phyloP scores from a whole-genome alignment of 2,329 filamentous ascomycete genomes.

The Immersiporthe knoxdaviesiana region DNA sequence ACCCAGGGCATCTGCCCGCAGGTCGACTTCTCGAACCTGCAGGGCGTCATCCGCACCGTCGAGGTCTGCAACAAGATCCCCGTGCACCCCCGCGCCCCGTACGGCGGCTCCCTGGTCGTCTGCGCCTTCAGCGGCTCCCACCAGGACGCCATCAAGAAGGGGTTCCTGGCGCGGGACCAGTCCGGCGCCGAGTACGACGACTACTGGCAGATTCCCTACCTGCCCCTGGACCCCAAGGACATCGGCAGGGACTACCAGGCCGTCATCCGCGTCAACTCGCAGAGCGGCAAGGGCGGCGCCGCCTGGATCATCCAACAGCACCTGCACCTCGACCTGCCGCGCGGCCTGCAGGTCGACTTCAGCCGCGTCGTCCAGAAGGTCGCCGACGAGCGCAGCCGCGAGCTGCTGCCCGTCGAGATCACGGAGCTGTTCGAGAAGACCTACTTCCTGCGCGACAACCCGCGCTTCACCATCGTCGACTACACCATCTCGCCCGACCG shows the following conservation, averaged over 20 bases:
- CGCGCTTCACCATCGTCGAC: slow-evolving; percentile 84
- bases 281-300: slow-evolving; percentile 91
- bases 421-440: slow-evolving; percentile 84
- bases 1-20: slow-evolving; percentile 86
- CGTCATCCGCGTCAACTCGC: slow-evolving; percentile 96
- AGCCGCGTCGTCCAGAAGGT: slow-evolving; percentile 81
- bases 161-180: slow-evolving; percentile 72
- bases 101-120: slow-evolving; percentile 88
- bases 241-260: slow-evolving; percentile 98
- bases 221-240: slow-evolving; percentile 89
- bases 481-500: slow-evolving; percentile 90
- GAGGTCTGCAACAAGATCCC: slow-evolving; percentile 95
- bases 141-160: slow-evolving; percentile 96
- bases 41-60: slow-evolving; percentile 82
- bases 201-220: slow-evolving; percentile 84
- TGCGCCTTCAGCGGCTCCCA: slow-evolving; percentile 91
- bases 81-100: slow-evolving; percentile 85
- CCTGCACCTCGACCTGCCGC: slow-evolving; percentile 88
- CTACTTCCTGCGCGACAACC: slow-evolving; percentile 83
- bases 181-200: slow-evolving; percentile 63
- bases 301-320: slow-evolving; percentile 92
- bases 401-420: slow-evolving; percentile 84
- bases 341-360: slow-evolving; percentile 90
- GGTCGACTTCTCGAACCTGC: slow-evolving; percentile 90
- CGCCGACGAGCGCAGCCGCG: slow-evolving; percentile 79